These are phyloP conservation scores for Mimosa pudica DNA, from an alignment of 306 rosid genomes.

Conservation along the genomic window DNA sequence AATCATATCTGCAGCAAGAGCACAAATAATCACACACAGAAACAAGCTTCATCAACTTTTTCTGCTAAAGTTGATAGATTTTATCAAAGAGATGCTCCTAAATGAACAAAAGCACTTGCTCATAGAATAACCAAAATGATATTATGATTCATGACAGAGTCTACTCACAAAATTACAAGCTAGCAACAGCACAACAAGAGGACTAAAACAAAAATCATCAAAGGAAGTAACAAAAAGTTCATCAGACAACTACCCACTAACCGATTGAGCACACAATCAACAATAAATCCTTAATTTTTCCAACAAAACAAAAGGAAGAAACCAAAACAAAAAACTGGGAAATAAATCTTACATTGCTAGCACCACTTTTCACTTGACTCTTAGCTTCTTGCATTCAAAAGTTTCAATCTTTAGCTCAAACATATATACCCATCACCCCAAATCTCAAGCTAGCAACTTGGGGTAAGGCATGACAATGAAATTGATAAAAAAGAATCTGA, in stretches of 20 bases:
- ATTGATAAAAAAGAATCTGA: not conserved
- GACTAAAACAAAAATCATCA: not conserved
- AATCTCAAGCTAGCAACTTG: not conserved
- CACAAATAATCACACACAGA: not conserved
- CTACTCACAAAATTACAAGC: not conserved
- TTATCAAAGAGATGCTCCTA: not conserved
- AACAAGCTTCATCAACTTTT: not conserved
- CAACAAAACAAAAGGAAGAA: not conserved
- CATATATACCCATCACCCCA: not conserved
- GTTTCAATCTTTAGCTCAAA: not conserved
- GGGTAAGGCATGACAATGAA: not conserved
- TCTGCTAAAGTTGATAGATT: not conserved
- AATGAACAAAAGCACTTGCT: not conserved
- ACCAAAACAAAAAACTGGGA: not conserved
- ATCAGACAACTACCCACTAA: not conserved
- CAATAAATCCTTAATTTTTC: not conserved
- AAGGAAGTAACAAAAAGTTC: not conserved
- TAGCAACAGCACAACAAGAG: not conserved
- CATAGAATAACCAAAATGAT: not conserved
- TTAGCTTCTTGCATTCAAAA: constrained; percentile 18
- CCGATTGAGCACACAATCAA: not conserved
- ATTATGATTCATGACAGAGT: not conserved
- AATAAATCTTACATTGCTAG: constrained; percentile 1
- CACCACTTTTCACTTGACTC: not conserved
- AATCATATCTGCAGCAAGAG: not conserved